A percentile compares a stretch with the other conserved stretches of the same genome.
Evolutionary conservation across 2,329 filamentous ascomycete genomes (phyloP).

Genomic region (Hymenoscyphus fraxineus): DNA sequence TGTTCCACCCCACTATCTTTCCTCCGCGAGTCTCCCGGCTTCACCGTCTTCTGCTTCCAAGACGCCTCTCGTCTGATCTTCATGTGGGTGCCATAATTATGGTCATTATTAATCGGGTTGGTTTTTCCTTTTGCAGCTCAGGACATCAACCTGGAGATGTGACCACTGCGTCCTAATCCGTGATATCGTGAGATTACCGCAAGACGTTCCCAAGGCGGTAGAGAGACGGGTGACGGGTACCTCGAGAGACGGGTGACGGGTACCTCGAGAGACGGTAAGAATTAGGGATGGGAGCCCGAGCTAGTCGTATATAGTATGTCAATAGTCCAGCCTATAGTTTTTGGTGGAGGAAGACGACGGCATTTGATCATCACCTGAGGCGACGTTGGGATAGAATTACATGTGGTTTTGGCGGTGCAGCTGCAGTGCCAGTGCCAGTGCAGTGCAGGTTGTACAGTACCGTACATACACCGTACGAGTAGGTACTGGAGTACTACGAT

Average conservation of each 20-base stretch:
- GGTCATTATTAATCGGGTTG: background rate
- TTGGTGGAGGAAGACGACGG: background rate
- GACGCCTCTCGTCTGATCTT: background rate
- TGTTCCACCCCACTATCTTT: background rate
- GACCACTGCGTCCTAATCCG: background rate
- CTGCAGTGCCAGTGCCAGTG: too few relatives aligned
- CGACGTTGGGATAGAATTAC: background rate
- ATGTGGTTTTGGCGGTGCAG: background rate
- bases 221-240: too few relatives aligned
- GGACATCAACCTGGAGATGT: background rate
- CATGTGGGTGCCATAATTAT: background rate
- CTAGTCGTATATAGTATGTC: background rate
- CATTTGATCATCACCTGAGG: background rate
- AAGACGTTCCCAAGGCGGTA: too few relatives aligned
- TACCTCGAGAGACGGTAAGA: background rate
- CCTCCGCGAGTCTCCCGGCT: background rate
- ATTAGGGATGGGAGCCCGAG: background rate
- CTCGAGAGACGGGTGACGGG: background rate
- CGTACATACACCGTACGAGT: too few relatives aligned
- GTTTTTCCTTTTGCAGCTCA: background rate
- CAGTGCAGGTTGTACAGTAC: too few relatives aligned
- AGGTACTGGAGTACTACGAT: too few relatives aligned
- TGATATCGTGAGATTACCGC: background rate
- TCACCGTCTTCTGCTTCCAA: background rate
- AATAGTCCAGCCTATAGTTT: background rate